Percentiles rank a stretch among this genome's conserved stretches.
These are phyloP conservation scores for Cladophialophora chaetospira DNA, from an alignment of 2,329 filamentous ascomycete species.

Conservation along the genomic window DNA sequence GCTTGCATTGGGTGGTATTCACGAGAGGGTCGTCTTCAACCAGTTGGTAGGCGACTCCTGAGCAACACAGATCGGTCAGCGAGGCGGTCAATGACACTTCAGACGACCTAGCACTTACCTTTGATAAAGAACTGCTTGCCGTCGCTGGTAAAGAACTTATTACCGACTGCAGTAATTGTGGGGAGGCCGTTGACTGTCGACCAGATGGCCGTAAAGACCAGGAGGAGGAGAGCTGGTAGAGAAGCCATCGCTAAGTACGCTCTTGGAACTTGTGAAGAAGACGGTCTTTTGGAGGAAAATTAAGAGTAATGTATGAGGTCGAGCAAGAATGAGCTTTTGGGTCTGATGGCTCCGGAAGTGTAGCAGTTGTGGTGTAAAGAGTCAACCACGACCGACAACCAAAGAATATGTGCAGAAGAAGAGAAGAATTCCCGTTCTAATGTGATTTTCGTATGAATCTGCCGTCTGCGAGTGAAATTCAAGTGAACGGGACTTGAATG, in stretches of 20 bases:
- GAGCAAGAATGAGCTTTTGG: background rate
- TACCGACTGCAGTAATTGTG: constrained; percentile 65
- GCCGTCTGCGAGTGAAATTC: constrained; percentile 4
- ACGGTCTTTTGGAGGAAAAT: background rate
- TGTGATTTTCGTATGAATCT: constrained; percentile 6
- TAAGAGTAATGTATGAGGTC: background rate
- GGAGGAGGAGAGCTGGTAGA: constrained; percentile 8
- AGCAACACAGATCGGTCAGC: constrained; percentile 5
- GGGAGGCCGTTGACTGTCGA: constrained; percentile 50
- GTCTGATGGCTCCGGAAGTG: background rate
- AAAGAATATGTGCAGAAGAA: constrained; percentile 21
- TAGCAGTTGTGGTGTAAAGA: background rate
- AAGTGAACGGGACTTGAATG: constrained; percentile 8
- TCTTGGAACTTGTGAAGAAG: background rate
- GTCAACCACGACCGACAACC: constrained; percentile 8
- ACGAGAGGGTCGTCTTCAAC: constrained; percentile 73
- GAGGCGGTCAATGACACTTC: background rate
- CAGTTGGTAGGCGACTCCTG: constrained; percentile 73
- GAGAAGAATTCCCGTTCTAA: constrained; percentile 9
- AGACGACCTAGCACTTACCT: constrained; percentile 52
- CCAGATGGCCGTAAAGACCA: constrained; percentile 29
- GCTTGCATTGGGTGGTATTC: constrained; percentile 72
- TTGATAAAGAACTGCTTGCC: constrained; percentile 84
- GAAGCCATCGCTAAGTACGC: constrained; percentile 13
- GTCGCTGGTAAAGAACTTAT: constrained; percentile 82